These are phyloP conservation scores for Cinnamomum chago DNA, from an alignment of 164 flowering plant genomes.

Conservation along the genomic window DNA sequence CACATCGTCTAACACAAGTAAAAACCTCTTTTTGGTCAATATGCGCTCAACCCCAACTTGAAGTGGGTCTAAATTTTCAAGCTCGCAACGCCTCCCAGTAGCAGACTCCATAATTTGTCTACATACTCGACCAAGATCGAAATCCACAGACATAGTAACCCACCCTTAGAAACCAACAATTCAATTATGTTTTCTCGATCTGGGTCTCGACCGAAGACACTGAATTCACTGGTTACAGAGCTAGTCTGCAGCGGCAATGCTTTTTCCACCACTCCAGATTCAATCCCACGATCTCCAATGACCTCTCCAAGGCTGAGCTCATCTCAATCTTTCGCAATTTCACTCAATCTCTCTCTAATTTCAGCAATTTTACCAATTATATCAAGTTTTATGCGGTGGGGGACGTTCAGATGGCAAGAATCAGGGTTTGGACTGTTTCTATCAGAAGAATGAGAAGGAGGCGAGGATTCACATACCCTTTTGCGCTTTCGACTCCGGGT, in stretches of 20 bases:
- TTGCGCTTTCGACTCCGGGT: no score
- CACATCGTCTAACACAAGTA: constrained; percentile 18
- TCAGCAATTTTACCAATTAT: no score
- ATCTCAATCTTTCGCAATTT: no score
- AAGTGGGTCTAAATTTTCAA: not conserved
- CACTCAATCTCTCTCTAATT: no score
- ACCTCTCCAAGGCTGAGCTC: no score
- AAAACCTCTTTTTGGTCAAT: constrained; percentile 2
- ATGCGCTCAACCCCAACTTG: not conserved
- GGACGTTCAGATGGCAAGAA: no score
- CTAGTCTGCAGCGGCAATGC: not conserved
- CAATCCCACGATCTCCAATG: no score
- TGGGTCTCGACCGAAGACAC: constrained; percentile 1
- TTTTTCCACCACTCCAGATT: no score
- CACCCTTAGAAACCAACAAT: not conserved
- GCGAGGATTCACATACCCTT: no score
- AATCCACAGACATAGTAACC: constrained; percentile 6
- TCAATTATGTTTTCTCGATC: constrained; percentile 1
- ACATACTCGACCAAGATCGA: not conserved
- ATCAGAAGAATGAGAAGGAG: no score
- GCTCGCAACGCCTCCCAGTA: not conserved
- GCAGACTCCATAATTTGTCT: not conserved
- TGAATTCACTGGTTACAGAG: not conserved
- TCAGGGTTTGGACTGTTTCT: no score
- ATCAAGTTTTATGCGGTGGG: no score